These are phyloP conservation scores for Quercus lobata DNA, from an alignment of 331 rosid species.

Conservation along the genomic window DNA sequence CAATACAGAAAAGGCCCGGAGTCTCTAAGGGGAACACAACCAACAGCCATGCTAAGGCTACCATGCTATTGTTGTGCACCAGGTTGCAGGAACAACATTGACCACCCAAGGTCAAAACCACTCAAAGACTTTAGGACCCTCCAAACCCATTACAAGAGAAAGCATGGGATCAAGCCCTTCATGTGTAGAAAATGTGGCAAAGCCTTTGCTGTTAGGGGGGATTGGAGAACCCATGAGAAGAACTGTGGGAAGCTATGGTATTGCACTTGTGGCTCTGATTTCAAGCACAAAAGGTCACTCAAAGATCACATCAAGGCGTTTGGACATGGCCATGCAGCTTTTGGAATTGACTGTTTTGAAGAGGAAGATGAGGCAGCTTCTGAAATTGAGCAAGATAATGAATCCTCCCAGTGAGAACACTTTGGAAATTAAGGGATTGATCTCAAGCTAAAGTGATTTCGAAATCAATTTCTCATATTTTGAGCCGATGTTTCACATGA, in stretches of 20 bases:
- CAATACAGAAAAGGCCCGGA: conserved; percentile 94
- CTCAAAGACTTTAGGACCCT: conserved; percentile 91
- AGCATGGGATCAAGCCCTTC: conserved; percentile 90
- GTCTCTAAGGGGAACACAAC: conserved; percentile 87
- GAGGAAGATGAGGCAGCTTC: conserved; percentile 62
- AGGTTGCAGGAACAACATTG: conserved; percentile 91
- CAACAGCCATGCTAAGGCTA: conserved; percentile 89
- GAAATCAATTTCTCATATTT: conserved; percentile 18
- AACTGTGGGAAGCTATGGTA: conserved; percentile 92
- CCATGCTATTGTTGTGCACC: conserved; percentile 87
- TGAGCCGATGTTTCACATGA: conserved; percentile 22
- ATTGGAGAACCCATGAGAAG: conserved; percentile 98
- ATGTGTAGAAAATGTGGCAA: conserved; percentile 86
- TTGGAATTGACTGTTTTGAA: conserved; percentile 63
- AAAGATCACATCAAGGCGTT: conserved; percentile 86
- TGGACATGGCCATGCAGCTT: conserved; percentile 73
- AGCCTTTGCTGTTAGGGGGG: conserved; percentile 92
- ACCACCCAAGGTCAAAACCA: conserved; percentile 84
- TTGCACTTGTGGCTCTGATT: conserved; percentile 93
- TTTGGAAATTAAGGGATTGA: background rate
- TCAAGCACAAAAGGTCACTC: conserved; percentile 85
- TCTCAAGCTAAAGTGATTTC: background rate
- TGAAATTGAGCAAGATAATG: conserved; percentile 61
- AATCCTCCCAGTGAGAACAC: conserved; percentile 24
- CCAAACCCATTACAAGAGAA: conserved; percentile 91